Conservation (phyloP, 768 basidiomycete species). For the Naganishia vishniacii region DNA sequence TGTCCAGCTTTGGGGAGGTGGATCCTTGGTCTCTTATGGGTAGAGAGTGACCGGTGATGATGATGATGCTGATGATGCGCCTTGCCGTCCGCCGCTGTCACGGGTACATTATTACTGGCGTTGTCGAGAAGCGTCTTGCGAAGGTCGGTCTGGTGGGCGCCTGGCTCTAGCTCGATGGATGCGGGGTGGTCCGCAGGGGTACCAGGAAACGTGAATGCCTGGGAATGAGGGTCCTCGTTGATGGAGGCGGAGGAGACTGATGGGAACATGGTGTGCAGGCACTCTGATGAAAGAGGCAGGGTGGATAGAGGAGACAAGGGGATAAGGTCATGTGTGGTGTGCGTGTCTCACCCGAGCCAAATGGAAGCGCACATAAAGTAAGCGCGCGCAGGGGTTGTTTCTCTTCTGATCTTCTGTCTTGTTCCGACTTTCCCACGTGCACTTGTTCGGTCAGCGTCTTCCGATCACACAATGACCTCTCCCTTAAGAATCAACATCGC, state of each 20-base stretch:
- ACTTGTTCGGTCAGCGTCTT: not conserved
- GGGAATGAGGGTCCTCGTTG: not conserved
- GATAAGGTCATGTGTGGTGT: not conserved
- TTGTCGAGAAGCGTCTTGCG: no score
- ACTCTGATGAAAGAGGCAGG: no score
- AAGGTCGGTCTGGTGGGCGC: not conserved
- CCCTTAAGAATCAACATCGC: slow-evolving; percentile 22
- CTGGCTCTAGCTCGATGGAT: not conserved
- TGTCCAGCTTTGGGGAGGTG: no score
- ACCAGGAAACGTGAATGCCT: not conserved
- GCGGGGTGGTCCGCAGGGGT: not conserved
- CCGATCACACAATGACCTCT: not conserved
- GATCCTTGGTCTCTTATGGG: no score
- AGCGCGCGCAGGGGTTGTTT: not conserved
- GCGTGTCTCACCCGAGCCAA: not conserved
- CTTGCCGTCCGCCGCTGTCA: no score
- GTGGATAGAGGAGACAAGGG: no score
- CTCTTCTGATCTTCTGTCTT: not conserved
- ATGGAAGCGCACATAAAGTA: not conserved
- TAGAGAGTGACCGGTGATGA: not conserved
- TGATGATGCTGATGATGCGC: not conserved
- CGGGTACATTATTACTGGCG: no score
- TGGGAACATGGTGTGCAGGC: no score
- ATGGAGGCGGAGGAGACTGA: no score
- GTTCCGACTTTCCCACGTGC: not conserved